Percentiles rank a stretch among this genome's conserved stretches.
These are phyloP conservation scores for Cladophialophora bantiana DNA, from an alignment of 2,329 filamentous ascomycete genomes.

Conservation along the genomic window DNA sequence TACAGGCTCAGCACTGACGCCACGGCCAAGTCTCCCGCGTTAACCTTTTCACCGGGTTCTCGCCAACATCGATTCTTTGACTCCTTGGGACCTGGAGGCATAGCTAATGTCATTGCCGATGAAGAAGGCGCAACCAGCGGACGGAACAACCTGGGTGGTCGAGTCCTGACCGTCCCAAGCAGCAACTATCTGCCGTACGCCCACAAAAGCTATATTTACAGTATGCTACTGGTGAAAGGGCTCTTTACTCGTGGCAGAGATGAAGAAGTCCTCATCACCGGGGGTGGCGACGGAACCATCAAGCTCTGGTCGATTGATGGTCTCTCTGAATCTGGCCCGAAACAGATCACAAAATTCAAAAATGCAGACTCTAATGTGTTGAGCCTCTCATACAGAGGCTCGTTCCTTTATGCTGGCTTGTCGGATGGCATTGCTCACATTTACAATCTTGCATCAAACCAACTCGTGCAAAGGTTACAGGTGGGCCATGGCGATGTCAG, in stretches of 20 bases:
- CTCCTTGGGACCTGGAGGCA: conserved; percentile 81
- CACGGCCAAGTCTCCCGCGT: conserved; percentile 65
- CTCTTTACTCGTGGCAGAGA: conserved; percentile 73
- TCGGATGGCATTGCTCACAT: conserved; percentile 88
- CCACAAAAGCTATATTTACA: conserved; percentile 94
- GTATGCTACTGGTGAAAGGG: conserved; percentile 85
- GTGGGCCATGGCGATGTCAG: conserved; percentile 77
- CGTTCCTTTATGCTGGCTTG: conserved; percentile 90
- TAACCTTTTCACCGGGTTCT: conserved; percentile 72
- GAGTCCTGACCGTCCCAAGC: conserved; percentile 79
- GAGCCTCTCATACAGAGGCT: conserved; percentile 84
- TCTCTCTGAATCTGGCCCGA: conserved; percentile 63
- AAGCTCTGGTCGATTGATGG: conserved; percentile 74
- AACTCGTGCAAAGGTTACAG: conserved; percentile 87
- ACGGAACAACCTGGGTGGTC: conserved; percentile 62
- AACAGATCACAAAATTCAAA: conserved; percentile 72
- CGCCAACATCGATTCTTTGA: conserved; percentile 88
- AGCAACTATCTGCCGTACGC: conserved; percentile 86
- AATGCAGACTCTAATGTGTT: conserved; percentile 71
- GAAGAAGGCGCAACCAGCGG: conserved; percentile 55
- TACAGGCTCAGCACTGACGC: conserved; percentile 73
- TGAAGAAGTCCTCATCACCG: conserved; percentile 83
- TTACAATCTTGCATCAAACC: conserved; percentile 94
- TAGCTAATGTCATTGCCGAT: conserved; percentile 61
- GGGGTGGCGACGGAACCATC: conserved; percentile 90